Percentiles rank a stretch among this genome's conserved stretches.
phyloP scores from a whole-genome alignment of 108 stramenopile species.

The Pinguiococcus pyrenoidosus region DNA sequence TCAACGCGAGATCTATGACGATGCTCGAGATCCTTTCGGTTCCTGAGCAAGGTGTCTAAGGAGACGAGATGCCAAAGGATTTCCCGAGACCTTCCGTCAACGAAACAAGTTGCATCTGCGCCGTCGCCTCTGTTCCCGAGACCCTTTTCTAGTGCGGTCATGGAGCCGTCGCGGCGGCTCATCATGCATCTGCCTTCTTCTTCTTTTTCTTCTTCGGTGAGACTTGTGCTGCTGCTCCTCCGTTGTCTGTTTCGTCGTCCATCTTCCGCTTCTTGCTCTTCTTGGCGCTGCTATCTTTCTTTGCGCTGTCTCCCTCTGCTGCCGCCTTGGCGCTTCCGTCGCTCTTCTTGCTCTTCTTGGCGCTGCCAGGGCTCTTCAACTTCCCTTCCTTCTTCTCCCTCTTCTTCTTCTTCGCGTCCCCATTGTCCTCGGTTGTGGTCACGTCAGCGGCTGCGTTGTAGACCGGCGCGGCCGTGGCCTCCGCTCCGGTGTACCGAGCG shows the following conservation, averaged over 20 bases:
- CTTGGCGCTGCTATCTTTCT: constrained; percentile 45
- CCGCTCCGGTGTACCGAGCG: constrained; percentile 53
- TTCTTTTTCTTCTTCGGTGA: constrained; percentile 49
- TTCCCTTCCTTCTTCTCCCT: constrained; percentile 21
- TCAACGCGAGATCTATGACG: no score
- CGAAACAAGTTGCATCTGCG: no score
- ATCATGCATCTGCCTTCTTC: no score
- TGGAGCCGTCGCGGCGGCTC: no score
- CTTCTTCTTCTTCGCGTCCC: constrained; percentile 8
- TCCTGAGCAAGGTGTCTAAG: no score
- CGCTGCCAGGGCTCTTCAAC: constrained; percentile 40
- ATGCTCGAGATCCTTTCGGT: no score
- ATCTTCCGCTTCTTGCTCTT: constrained; percentile 66
- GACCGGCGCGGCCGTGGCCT: constrained; percentile 44
- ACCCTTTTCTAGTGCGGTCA: no score
- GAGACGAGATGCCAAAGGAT: no score
- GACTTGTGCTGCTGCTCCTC: constrained; percentile 21
- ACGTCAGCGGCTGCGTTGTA: constrained; percentile 82
- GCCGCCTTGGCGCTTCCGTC: constrained; percentile 22
- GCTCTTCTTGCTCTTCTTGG: constrained; percentile 60
- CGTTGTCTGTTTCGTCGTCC: constrained; percentile 18
- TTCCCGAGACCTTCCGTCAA: no score
- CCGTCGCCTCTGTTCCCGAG: no score
- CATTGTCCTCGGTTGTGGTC: constrained; percentile 42
- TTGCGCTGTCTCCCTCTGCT: constrained; percentile 6